Percentiles rank a stretch among this genome's conserved stretches.
Conservation (phyloP, 192 early-diverging fungal species). For the Coemansia erecta region DNA sequence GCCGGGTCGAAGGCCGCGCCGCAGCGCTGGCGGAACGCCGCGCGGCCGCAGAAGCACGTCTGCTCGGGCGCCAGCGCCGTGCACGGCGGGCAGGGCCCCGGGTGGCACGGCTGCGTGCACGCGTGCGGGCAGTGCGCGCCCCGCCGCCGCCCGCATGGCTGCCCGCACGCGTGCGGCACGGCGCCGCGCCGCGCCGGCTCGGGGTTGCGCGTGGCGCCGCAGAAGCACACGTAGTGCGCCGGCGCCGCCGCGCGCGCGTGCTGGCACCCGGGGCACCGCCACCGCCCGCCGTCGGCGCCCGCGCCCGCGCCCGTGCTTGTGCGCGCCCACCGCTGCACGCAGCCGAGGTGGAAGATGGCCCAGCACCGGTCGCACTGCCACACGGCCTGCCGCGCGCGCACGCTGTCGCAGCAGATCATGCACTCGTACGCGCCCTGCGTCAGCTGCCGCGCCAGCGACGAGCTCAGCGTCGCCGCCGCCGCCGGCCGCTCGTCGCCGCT, state of each 20-base stretch:
- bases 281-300: slow-evolving; percentile 35
- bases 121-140: slow-evolving; percentile 68
- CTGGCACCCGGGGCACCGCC: slow-evolving; percentile 95
- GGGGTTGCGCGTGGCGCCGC: slow-evolving; percentile 76
- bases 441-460: slow-evolving; percentile 63
- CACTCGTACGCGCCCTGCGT: slow-evolving; percentile 81
- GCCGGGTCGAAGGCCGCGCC: slow-evolving; percentile 64
- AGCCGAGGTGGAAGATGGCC: slow-evolving; percentile 88
- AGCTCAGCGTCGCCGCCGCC: slow-evolving; percentile 55
- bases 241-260: slow-evolving; percentile 65
- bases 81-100: slow-evolving; percentile 93
- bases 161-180: slow-evolving; percentile 84
- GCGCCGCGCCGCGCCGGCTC: slow-evolving; percentile 55
- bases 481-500: slow-evolving; percentile 3
- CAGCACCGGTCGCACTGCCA: slow-evolving; percentile 89
- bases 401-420: slow-evolving; percentile 92
- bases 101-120: slow-evolving; percentile 85
- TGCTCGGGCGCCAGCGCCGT: slow-evolving; percentile 71
- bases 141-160: slow-evolving; percentile 64
- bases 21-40: slow-evolving; percentile 67
- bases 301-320: slow-evolving; percentile 53
- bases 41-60: slow-evolving; percentile 82
- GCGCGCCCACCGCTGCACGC: slow-evolving; percentile 77
- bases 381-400: slow-evolving; percentile 65
- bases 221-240: slow-evolving; percentile 81